These are phyloP conservation scores for Candida taoyuanica DNA, from an alignment of 805 yeast genomes.

Conservation along the genomic window DNA sequence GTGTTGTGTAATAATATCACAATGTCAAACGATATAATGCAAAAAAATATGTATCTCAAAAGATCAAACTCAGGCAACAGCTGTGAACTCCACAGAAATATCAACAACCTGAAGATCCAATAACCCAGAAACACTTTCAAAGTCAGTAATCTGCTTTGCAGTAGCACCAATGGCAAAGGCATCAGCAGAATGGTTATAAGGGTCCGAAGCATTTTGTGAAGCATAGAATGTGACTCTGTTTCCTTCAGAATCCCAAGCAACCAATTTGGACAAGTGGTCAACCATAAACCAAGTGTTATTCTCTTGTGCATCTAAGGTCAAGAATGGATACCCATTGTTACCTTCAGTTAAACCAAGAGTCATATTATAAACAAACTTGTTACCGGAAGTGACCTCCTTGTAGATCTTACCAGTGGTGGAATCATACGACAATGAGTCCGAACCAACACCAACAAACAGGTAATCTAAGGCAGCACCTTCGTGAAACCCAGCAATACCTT, in stretches of 20 bases:
- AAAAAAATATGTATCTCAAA: too few species aligned
- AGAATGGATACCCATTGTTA: conserved; percentile 12
- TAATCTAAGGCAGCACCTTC: conserved; percentile 23
- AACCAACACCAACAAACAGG: conserved; percentile 10
- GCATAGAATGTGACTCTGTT: conserved; percentile 32
- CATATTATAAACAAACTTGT: conserved; percentile 1
- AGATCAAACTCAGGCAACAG: conserved; percentile 3
- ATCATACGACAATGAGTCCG: conserved; percentile 8
- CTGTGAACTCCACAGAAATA: conserved; percentile 1
- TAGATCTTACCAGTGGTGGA: conserved; percentile 8
- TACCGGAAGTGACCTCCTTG: neutral
- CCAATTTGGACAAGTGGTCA: conserved; percentile 22
- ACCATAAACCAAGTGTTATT: conserved; percentile 9
- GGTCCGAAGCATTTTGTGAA: conserved; percentile 40
- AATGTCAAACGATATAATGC: too few species aligned
- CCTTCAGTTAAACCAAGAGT: conserved; percentile 6
- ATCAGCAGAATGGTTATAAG: conserved; percentile 33
- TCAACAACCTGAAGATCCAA: conserved; percentile 5
- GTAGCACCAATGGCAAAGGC: conserved; percentile 29
- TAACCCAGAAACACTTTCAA: neutral
- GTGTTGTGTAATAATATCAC: too few species aligned
- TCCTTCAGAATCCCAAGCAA: conserved; percentile 27
- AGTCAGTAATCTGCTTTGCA: neutral
- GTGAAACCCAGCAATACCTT: conserved; percentile 13
- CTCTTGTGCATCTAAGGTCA: conserved; percentile 9